A percentile compares a stretch with the other conserved stretches of the same genome.
Conservation (phyloP, 495 filamentous ascomycete species). For the Xylaria scruposa region DNA sequence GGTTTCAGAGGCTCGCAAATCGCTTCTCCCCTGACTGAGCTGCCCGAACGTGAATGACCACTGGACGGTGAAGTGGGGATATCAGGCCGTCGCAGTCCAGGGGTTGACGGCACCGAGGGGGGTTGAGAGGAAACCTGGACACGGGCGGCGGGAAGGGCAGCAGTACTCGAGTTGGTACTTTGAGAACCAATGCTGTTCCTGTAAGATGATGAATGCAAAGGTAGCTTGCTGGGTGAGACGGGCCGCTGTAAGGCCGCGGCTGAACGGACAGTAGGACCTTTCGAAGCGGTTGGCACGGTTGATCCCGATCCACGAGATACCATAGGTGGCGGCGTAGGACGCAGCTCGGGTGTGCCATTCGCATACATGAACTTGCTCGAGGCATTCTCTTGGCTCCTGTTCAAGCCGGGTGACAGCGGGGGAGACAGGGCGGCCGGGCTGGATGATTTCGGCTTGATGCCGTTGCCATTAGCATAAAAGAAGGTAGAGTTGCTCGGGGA, state of each 20-base stretch:
- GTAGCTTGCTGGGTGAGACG: conserved; percentile 50
- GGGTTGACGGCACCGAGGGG: conserved; percentile 37
- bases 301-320: conserved; percentile 46
- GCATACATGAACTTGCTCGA: conserved; percentile 80
- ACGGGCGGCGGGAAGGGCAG: conserved; percentile 17
- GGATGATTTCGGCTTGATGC: conserved; percentile 35
- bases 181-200: conserved; percentile 29
- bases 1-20: conserved; percentile 22
- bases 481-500: conserved; percentile 58
- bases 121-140: conserved; percentile 29
- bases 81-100: conserved; percentile 34
- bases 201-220: conserved; percentile 38
- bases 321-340: conserved; percentile 39
- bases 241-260: conserved; percentile 44
- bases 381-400: conserved; percentile 41
- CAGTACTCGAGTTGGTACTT: neutral
- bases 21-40: conserved; percentile 35
- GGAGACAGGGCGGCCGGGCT: conserved; percentile 42
- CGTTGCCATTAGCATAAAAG: conserved; percentile 60
- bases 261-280: conserved; percentile 39
- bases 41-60: conserved; percentile 41
- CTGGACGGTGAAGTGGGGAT: conserved; percentile 30
- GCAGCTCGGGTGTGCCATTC: conserved; percentile 59
- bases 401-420: conserved; percentile 38
- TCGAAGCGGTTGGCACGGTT: conserved; percentile 50